Evolutionary conservation across 73 alveolate species (phyloP), one percentile per base, ranked within the genome.

Genomic region (Paraurostyla sp.): DNA sequence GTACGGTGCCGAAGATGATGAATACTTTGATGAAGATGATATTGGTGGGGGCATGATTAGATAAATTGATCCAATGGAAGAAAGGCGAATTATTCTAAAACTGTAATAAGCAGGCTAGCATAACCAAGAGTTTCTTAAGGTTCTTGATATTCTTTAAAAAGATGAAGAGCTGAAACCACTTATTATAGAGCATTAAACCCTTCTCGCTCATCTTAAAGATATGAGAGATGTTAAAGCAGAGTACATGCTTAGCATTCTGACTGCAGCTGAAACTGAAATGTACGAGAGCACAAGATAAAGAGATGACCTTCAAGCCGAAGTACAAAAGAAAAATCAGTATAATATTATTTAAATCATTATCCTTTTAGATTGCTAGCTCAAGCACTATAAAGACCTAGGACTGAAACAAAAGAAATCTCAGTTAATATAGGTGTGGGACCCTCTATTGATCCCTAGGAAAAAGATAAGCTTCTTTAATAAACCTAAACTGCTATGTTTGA

Each of bases 201-300:
- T 85, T 30, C 82, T 85, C 1, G 18, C 2, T 7, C 71, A 87
- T 9, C 56, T 85, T 1, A 85, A 50, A 40, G 48, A 85, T 4
- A 69, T 69, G 80, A n/a, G 13, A 1, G 50, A 85, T 23, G 9
- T 85, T 1, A 85, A 68, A 51, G 93, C 93, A 0, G 93, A 85
- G 51, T 6, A 27, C n/a, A 85, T 85, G 93, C 51, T 85, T 1
- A 40, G 85, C 30, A 45, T 85, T 1, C 30, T 85, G 22, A 85
- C 93, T 20, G 93, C 93, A 22, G 93, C 93, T 20, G 93, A 85
- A 69, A 85, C 88, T 27, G 93, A 65, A 23, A 85, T 69, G 87
- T 85, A 85, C 38, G 76, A 85, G 71, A 69, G 51, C 40, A 23
- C 87, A 1, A 48, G 76, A 45, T 38, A 15, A 29, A 83, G 78